Percentiles rank a stretch among this genome's conserved stretches.
Conservation (phyloP, 768 basidiomycete genomes). For the Lactarius vividus region DNA sequence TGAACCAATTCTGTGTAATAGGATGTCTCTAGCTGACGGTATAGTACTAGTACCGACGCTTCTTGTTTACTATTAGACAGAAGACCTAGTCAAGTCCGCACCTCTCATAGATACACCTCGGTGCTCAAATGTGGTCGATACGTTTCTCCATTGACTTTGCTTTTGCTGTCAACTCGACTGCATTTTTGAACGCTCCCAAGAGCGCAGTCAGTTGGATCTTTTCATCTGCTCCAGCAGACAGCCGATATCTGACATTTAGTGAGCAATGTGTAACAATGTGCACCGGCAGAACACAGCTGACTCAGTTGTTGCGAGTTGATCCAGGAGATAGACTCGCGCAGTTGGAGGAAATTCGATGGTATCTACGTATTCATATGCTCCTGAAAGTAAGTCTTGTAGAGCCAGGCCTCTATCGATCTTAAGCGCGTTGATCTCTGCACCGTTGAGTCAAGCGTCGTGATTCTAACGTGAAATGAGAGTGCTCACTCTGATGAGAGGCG, state of each 20-base stretch:
- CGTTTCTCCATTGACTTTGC: conserved; percentile 12
- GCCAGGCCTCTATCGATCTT: conserved; percentile 94
- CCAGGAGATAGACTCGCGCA: conserved; percentile 87
- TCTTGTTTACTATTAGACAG: too few relatives aligned
- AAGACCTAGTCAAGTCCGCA: background rate
- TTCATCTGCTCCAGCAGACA: conserved; percentile 91
- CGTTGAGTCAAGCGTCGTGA: background rate
- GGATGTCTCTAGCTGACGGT: too few relatives aligned
- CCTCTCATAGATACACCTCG: background rate
- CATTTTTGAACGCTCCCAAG: conserved; percentile 89
- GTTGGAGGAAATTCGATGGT: conserved; percentile 82
- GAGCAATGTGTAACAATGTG: background rate
- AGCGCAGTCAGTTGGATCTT: conserved; percentile 92
- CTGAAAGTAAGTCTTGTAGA: conserved; percentile 88
- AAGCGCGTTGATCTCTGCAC: conserved; percentile 77
- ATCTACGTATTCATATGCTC: conserved; percentile 87
- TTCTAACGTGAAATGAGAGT: background rate
- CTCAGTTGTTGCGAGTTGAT: conserved; percentile 95
- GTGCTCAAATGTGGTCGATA: too few relatives aligned
- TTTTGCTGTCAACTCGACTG: conserved; percentile 72
- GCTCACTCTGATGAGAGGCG: conserved; percentile 76
- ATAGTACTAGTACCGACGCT: too few relatives aligned
- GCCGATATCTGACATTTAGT: conserved; percentile 62
- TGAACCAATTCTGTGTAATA: too few relatives aligned
- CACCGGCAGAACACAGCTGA: conserved; percentile 41